Evolutionary conservation across 73 alveolate genomes (phyloP).

Genomic region (Breviolum minutum): DNA sequence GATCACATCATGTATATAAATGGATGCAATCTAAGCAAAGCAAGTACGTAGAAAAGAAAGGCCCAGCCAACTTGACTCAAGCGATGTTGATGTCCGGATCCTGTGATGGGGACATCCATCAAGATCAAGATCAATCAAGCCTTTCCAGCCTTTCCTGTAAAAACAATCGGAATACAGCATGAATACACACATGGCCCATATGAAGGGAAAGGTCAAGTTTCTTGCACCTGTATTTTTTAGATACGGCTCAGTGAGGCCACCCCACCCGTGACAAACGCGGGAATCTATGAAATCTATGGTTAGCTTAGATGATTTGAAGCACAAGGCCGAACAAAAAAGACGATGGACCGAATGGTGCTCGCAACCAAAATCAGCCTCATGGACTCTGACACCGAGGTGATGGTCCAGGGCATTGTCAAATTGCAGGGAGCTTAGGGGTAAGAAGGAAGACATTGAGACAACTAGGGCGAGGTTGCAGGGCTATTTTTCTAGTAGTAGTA

Average conservation of each 20-base stretch:
- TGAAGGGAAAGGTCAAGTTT: too few relatives aligned
- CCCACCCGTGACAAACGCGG: conserved; percentile 5
- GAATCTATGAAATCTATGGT: neutral
- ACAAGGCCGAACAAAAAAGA: neutral
- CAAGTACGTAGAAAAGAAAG: too few relatives aligned
- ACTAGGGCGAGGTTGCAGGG: neutral
- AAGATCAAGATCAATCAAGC: neutral
- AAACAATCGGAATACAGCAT: too few relatives aligned
- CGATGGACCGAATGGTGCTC: neutral
- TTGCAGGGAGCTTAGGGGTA: neutral
- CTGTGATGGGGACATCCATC: neutral
- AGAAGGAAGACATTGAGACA: neutral
- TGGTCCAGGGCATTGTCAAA: conserved; percentile 82
- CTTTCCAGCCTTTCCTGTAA: too few relatives aligned
- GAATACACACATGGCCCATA: too few relatives aligned
- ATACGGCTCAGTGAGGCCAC: neutral
- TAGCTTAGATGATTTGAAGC: neutral
- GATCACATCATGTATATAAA: too few relatives aligned
- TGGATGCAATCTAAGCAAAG: too few relatives aligned
- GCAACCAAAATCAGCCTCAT: too few relatives aligned
- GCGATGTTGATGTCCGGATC: conserved; percentile 2
- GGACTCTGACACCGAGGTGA: conserved; percentile 9
- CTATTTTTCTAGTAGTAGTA: neutral
- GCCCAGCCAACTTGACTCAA: neutral
- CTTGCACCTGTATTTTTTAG: too few relatives aligned